Evolutionary conservation across 257 asterid genomes (phyloP).

Genomic region (Solanum raphanifolium): DNA sequence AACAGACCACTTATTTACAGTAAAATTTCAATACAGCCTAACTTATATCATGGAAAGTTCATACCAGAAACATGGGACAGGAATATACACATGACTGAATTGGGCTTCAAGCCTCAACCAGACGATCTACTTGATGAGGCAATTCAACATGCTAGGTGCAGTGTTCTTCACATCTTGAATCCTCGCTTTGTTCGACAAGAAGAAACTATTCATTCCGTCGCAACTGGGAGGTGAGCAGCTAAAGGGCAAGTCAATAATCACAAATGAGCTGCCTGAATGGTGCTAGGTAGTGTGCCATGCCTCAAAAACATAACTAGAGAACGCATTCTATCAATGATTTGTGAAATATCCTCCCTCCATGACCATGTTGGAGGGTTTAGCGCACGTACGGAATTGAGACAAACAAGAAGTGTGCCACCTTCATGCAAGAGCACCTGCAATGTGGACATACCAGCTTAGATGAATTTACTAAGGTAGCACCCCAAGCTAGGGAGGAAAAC

Average conservation of each 20-base stretch:
- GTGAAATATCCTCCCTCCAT: constrained; percentile 45
- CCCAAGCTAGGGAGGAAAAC: not conserved
- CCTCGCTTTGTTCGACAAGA: not conserved
- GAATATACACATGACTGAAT: not conserved
- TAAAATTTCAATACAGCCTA: not conserved
- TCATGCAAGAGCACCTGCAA: constrained; percentile 90
- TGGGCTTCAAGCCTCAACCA: not conserved
- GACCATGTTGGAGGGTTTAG: constrained; percentile 77
- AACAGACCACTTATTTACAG: not conserved
- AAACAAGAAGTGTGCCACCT: constrained; percentile 93
- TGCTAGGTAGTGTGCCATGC: constrained; percentile 6
- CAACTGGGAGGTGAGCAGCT: not conserved
- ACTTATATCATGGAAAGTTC: not conserved
- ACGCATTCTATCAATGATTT: constrained; percentile 26
- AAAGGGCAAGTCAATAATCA: constrained; percentile 4
- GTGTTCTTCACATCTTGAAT: not conserved
- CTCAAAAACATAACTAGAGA: constrained; percentile 8
- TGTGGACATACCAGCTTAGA: not conserved
- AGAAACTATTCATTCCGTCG: not conserved
- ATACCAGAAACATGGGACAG: not conserved
- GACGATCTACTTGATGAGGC: not conserved
- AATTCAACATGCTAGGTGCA: not conserved
- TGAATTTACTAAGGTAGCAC: not conserved
- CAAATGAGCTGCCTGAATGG: constrained; percentile 27
- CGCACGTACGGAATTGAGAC: constrained; percentile 89